Conservation (phyloP, 2,329 filamentous ascomycete species). For the Fusarium tricinctum region DNA sequence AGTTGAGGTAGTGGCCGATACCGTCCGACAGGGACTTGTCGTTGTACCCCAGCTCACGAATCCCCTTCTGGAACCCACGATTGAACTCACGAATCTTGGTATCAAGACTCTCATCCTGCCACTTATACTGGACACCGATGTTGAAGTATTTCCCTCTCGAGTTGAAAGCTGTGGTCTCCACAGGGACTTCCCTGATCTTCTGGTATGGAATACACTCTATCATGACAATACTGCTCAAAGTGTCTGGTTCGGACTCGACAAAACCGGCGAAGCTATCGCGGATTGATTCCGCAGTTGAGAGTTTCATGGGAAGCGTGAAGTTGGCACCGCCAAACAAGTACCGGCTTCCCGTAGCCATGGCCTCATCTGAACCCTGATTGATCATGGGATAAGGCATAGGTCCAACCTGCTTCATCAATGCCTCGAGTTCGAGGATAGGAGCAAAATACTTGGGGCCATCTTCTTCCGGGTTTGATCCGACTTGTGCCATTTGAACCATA, state of each 20-base stretch:
- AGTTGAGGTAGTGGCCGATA: constrained; percentile 43
- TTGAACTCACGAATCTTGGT: constrained; percentile 42
- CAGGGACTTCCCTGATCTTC: constrained; percentile 30
- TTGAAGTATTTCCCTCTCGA: constrained; percentile 46
- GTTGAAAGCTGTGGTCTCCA: constrained; percentile 44
- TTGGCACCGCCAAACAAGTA: constrained; percentile 60
- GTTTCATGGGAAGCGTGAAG: constrained; percentile 57
- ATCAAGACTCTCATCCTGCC: constrained; percentile 35
- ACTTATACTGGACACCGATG: constrained; percentile 39
- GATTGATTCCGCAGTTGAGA: constrained; percentile 43
- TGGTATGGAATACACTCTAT: constrained; percentile 41
- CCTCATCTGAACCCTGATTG: constrained; percentile 57
- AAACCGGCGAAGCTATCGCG: constrained; percentile 37
- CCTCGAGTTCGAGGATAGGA: constrained; percentile 55
- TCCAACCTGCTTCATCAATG: constrained; percentile 55
- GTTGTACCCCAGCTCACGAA: constrained; percentile 43
- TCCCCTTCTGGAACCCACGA: constrained; percentile 35
- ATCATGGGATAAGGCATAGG: constrained; percentile 59
- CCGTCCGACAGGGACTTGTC: constrained; percentile 35
- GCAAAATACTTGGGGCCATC: constrained; percentile 52
- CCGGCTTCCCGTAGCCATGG: constrained; percentile 55
- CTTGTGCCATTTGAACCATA: constrained; percentile 36
- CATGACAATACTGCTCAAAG: constrained; percentile 34
- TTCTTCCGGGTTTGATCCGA: constrained; percentile 38
- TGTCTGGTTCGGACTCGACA: constrained; percentile 25